Conservation (phyloP, 352 stramenopile genomes). For the Lagenidium giganteum region DNA sequence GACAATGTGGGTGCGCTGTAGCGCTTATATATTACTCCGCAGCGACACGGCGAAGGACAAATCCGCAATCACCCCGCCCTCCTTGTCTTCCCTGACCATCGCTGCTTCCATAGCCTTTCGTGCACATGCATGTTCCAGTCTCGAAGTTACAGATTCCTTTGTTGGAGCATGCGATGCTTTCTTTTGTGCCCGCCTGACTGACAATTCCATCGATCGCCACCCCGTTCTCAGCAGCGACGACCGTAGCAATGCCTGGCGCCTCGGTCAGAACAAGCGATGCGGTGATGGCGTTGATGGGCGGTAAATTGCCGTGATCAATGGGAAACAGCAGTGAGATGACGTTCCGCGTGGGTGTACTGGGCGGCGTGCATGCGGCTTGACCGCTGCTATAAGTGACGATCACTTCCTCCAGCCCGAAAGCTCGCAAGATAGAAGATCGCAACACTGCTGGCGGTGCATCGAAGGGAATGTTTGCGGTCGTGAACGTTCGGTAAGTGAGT, state of each 20-base stretch:
- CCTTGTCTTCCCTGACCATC: conserved; percentile 55
- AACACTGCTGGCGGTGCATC: conserved; percentile 33
- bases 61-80: conserved; percentile 61
- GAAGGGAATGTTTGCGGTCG: conserved; percentile 52
- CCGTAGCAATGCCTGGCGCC: conserved; percentile 3
- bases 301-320: conserved; percentile 43
- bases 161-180: conserved; percentile 85
- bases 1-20: too few species aligned
- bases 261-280: conserved; percentile 23
- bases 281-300: conserved; percentile 29
- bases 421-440: conserved; percentile 40
- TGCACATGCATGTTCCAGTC: conserved; percentile 43
- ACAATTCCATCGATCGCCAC: conserved; percentile 24
- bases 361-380: conserved; percentile 26
- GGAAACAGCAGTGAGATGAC: conserved; percentile 52
- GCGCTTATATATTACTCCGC: too few species aligned
- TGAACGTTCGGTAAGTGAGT: conserved; percentile 46
- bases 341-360: conserved; percentile 23
- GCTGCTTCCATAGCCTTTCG: conserved; percentile 44
- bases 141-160: conserved; percentile 79
- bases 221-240: conserved; percentile 36
- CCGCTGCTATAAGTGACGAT: conserved; percentile 38
- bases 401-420: conserved; percentile 46
- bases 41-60: conserved; percentile 14
- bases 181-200: conserved; percentile 82